These are phyloP conservation scores for Dianthus caryophyllus DNA, from an alignment of 148 eudicot species.

Conservation along the genomic window DNA sequence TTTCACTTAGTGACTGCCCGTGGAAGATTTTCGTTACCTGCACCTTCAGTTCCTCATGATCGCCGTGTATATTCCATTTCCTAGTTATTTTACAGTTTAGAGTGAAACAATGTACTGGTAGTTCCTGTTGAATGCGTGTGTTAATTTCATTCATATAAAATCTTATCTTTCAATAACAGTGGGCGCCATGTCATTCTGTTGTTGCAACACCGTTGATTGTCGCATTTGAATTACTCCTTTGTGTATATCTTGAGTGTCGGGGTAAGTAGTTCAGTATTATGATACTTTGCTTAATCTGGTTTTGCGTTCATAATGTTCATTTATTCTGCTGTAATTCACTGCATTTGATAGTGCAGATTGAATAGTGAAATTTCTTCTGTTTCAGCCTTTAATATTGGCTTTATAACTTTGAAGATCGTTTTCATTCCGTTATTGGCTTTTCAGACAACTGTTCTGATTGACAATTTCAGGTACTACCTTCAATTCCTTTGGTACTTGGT, in stretches of 20 bases:
- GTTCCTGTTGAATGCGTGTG: neutral
- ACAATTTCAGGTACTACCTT: slow-evolving; percentile 79
- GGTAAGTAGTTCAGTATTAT: slow-evolving; percentile 38
- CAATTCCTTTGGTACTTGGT: slow-evolving; percentile 1
- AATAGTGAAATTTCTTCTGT: slow-evolving; percentile 5
- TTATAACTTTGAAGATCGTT: slow-evolving; percentile 69
- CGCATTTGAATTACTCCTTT: slow-evolving; percentile 89
- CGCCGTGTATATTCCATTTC: slow-evolving; percentile 54
- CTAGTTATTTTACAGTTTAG: slow-evolving; percentile 3
- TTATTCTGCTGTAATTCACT: neutral
- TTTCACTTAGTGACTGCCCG: slow-evolving; percentile 86
- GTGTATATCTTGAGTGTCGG: slow-evolving; percentile 83
- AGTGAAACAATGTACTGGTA: neutral
- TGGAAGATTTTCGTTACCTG: slow-evolving; percentile 94
- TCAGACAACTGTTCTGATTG: slow-evolving; percentile 61
- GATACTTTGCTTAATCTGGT: neutral
- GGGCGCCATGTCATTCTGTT: slow-evolving; percentile 98
- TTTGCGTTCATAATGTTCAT: neutral
- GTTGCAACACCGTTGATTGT: slow-evolving; percentile 84
- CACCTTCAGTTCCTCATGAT: slow-evolving; percentile 90
- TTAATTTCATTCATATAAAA: neutral
- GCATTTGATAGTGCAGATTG: neutral
- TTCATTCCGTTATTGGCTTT: slow-evolving; percentile 85
- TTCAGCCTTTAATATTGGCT: slow-evolving; percentile 50
- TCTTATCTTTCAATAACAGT: slow-evolving; percentile 38